A percentile compares a stretch with the other conserved stretches of the same genome.
Conservation (phyloP, 1,284 basidiomycete genomes). For the Caloboletus firmus region DNA sequence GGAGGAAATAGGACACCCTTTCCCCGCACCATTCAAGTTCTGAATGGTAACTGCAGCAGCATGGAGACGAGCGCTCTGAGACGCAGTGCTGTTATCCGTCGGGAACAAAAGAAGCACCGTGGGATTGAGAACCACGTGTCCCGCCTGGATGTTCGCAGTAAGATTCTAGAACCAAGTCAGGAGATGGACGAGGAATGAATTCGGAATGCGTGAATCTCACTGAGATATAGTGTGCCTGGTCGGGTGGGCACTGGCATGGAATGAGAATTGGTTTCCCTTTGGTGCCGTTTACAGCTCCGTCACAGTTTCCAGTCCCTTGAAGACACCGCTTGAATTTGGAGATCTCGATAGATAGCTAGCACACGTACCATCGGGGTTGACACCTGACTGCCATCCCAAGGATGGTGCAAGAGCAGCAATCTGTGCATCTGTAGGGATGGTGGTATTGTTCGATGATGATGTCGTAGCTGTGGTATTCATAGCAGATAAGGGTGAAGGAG, state of each 20-base stretch:
- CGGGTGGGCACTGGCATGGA: conserved; percentile 63
- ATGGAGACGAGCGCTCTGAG: conserved; percentile 52
- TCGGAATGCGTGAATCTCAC: conserved; percentile 30
- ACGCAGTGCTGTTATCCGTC: conserved; percentile 51
- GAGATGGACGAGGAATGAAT: neutral
- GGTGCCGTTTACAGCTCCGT: conserved; percentile 50
- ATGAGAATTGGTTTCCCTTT: conserved; percentile 54
- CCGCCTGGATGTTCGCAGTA: conserved; percentile 60
- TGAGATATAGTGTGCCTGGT: conserved; percentile 47
- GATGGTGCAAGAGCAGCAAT: conserved; percentile 46
- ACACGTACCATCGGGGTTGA: conserved; percentile 52
- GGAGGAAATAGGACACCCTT: conserved; percentile 51
- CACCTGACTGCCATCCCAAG: conserved; percentile 48
- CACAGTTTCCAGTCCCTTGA: conserved; percentile 49
- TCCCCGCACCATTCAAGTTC: conserved; percentile 52
- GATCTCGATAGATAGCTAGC: neutral
- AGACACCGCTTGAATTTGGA: neutral
- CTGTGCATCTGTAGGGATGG: conserved; percentile 23
- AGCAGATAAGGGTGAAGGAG: neutral
- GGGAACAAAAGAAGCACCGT: conserved; percentile 56
- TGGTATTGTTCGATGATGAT: conserved; percentile 3
- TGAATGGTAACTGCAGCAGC: conserved; percentile 51
- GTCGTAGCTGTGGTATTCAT: conserved; percentile 1
- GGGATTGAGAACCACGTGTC: conserved; percentile 61
- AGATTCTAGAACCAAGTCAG: conserved; percentile 39